Conservation (phyloP, 352 stramenopile species). For the Nothophytophthora sp. region DNA sequence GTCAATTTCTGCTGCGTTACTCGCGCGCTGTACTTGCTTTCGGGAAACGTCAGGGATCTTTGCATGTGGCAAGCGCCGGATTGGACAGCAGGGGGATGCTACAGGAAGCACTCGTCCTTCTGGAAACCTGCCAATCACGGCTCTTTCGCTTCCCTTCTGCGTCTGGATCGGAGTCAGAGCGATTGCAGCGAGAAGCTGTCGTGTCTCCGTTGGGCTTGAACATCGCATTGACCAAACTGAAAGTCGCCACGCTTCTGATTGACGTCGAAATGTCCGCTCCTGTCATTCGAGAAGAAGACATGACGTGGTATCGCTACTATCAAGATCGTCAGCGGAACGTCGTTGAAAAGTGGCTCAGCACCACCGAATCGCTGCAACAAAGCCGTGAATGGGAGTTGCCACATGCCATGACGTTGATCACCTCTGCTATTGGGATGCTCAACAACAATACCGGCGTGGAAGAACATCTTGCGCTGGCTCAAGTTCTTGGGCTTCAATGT, state of each 20-base stretch:
- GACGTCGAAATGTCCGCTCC: slow-evolving; percentile 23
- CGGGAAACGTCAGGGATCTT: neutral
- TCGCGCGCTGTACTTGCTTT: slow-evolving; percentile 7
- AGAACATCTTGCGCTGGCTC: slow-evolving; percentile 24
- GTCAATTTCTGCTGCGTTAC: slow-evolving; percentile 21
- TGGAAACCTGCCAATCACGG: slow-evolving; percentile 5
- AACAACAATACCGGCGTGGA: slow-evolving; percentile 6
- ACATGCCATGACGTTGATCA: slow-evolving; percentile 30
- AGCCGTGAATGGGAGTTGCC: slow-evolving; percentile 19
- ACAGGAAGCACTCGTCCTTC: slow-evolving; percentile 11
- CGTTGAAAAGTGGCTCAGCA: slow-evolving; percentile 72
- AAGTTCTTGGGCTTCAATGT: slow-evolving; percentile 38
- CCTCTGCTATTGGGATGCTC: slow-evolving; percentile 20
- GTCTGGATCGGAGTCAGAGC: neutral
- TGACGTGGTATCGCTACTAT: slow-evolving; percentile 71
- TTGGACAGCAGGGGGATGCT: slow-evolving; percentile 16
- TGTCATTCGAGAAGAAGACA: slow-evolving; percentile 45
- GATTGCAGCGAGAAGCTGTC: slow-evolving; percentile 9
- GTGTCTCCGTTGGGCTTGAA: slow-evolving; percentile 19
- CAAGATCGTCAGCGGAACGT: slow-evolving; percentile 43
- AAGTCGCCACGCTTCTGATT: slow-evolving; percentile 40
- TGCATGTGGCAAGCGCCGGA: neutral
- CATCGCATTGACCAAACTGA: slow-evolving; percentile 37
- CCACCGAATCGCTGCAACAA: slow-evolving; percentile 32
- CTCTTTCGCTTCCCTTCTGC: slow-evolving; percentile 1